Base-by-base conservation (phyloP, 495 filamentous ascomycete species). In the Penicillium cosmopolitanum region DNA sequence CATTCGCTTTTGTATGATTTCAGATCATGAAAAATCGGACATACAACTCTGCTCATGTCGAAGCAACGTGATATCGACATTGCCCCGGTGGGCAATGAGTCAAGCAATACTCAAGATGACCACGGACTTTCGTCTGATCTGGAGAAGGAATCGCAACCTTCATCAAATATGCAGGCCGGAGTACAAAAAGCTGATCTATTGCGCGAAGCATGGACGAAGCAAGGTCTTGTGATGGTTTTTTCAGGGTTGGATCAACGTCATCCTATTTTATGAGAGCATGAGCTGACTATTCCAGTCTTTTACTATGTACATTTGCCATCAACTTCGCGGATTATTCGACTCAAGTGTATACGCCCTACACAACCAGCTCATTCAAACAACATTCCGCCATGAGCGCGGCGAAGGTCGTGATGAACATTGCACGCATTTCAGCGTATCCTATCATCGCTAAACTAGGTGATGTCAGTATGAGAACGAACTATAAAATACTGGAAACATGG, bases 301-400 rank as follows among this genome's bases (percentile, higher is more conserved):
- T 69, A 19, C 15, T 66, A 16, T 60, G 64, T n/a, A 69, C 67
- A 4, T 59, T 69, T 9, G 56, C 57, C 4, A 66, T 66, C 55
- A 66, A 66, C 38, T 61, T 69, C 13, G 61, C 59, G 10, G 67
- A 69, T 28, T 69, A 69, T 18, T 61, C 62, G 11, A 65, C 61
- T 21, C 64, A 66, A 13, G 64, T 69, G 6, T 66, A 66, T 43
- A 57, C 44, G 1, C 46, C 67, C 4, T 69, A 66, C 25, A 64
- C 64, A 15, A 69, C 64, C 8, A 65, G 61, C 33, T 48, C 61
- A 6, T 69, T 69, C 54, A 66, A 63, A 35, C 61, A 66, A 31
- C 67, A 69, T 35, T 69, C 67, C 5, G 64, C 64, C 13, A 66
- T 69, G 67, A 63, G 61, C 21, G 64, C 67, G 11, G 67, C 64